phyloP scores from a whole-genome alignment of 805 yeast genomes.

The Komagataella pastoris region DNA sequence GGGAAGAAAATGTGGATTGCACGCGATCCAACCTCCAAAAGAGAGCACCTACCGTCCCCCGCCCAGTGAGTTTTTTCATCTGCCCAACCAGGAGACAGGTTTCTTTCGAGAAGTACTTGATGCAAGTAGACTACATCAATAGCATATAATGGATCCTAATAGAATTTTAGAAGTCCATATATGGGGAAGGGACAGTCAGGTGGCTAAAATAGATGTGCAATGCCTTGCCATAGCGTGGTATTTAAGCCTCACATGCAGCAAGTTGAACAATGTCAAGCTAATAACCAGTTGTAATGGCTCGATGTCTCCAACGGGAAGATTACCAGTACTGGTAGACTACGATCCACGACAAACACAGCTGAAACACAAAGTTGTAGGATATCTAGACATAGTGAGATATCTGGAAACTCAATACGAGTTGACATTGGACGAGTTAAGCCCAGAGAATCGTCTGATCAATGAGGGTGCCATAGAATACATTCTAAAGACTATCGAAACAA shows the following conservation, averaged over 20 bases:
- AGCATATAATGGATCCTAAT: neutral
- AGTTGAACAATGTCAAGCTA: slow-evolving; percentile 17
- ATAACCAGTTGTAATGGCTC: slow-evolving; percentile 48
- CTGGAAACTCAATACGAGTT: slow-evolving; percentile 8
- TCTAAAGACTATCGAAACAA: slow-evolving; percentile 24
- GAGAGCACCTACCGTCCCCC: neutral
- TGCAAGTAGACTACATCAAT: neutral
- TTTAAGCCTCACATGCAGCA: slow-evolving; percentile 13
- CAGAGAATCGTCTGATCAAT: slow-evolving; percentile 24
- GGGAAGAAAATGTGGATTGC: neutral
- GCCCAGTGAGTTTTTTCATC: neutral
- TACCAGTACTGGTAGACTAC: slow-evolving; percentile 30
- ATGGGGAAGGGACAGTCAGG: slow-evolving; percentile 31
- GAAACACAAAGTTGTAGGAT: slow-evolving; percentile 23
- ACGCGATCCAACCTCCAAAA: neutral
- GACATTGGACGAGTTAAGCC: slow-evolving; percentile 5
- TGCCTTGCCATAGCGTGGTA: slow-evolving; percentile 34
- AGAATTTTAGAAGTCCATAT: slow-evolving; percentile 25
- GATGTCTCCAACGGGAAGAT: slow-evolving; percentile 28
- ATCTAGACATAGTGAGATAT: slow-evolving; percentile 21
- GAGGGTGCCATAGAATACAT: slow-evolving; percentile 29
- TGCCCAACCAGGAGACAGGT: neutral
- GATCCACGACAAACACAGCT: slow-evolving; percentile 4
- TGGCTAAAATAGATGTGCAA: slow-evolving; percentile 38
- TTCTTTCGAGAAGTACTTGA: neutral